A percentile compares a stretch with the other conserved stretches of the same genome.
Evolutionary conservation across 768 basidiomycete species (phyloP).

Genomic region (Mrakia hoshinonis): DNA sequence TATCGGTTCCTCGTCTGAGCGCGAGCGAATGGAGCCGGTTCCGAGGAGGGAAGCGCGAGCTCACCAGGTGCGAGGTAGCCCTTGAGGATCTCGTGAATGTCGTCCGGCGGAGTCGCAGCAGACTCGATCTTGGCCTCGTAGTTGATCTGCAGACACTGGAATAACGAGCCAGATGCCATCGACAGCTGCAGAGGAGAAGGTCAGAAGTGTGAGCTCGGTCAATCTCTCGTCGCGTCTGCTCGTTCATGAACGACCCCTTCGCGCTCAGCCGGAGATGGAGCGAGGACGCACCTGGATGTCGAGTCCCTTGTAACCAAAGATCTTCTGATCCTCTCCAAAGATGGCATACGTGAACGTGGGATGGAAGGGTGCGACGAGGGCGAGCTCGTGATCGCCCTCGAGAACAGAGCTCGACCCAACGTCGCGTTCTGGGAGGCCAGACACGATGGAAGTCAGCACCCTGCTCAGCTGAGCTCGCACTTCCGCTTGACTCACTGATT

Average conservation of each 20-base stretch:
- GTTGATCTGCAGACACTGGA: conserved; percentile 61
- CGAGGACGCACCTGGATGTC: conserved; percentile 60
- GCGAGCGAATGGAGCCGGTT: background rate
- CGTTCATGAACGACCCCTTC: background rate
- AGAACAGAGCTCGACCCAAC: background rate
- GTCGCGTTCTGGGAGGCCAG: conserved; percentile 18
- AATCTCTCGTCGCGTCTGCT: background rate
- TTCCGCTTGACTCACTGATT: conserved; percentile 49
- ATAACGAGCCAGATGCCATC: conserved; percentile 79
- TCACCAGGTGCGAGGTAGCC: conserved; percentile 68
- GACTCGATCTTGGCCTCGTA: conserved; percentile 57
- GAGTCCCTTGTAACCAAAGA: conserved; percentile 85
- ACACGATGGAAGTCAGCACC: background rate
- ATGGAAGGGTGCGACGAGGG: conserved; percentile 52
- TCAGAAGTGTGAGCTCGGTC: background rate
- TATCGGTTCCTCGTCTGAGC: background rate
- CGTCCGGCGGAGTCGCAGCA: conserved; percentile 60
- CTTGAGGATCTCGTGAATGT: conserved; percentile 67
- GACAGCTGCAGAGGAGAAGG: conserved; percentile 50
- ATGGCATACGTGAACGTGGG: conserved; percentile 95
- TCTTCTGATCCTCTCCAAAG: conserved; percentile 90
- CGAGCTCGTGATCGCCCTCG: background rate
- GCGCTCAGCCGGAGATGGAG: background rate
- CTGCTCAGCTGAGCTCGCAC: background rate
- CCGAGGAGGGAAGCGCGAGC: conserved; percentile 25